phyloP scores from a whole-genome alignment of 2,329 filamentous ascomycete species.

The Penicillium griseofulvum region DNA sequence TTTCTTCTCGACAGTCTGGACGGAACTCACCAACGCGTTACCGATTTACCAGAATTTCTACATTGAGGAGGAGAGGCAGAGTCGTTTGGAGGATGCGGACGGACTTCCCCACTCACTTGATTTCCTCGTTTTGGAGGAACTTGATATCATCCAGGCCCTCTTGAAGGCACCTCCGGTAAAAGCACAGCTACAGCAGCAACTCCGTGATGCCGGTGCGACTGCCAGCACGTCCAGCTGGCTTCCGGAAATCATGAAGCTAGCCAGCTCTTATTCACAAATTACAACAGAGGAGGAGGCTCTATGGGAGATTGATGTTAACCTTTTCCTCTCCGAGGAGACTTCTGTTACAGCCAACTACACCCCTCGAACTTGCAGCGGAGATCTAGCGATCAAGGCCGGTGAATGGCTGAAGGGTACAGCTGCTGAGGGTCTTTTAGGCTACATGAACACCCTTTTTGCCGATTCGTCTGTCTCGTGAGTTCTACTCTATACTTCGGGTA shows the following conservation, averaged over 20 bases:
- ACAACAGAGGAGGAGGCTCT: constrained; percentile 88
- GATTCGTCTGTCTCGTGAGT: constrained; percentile 38
- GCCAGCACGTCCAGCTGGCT: constrained; percentile 74
- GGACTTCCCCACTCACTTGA: constrained; percentile 92
- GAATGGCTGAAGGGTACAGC: constrained; percentile 80
- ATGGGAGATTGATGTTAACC: constrained; percentile 94
- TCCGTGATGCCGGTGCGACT: constrained; percentile 59
- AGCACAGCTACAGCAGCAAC: constrained; percentile 78
- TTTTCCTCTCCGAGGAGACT: constrained; percentile 92
- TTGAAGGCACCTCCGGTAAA: constrained; percentile 84
- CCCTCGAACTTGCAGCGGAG: constrained; percentile 85
- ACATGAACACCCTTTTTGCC: constrained; percentile 72
- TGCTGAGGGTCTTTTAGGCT: constrained; percentile 73
- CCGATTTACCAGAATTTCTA: constrained; percentile 76
- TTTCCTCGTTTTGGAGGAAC: constrained; percentile 86
- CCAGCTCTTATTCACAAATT: constrained; percentile 83
- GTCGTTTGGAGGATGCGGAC: constrained; percentile 84
- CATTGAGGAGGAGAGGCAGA: constrained; percentile 80
- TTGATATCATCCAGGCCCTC: constrained; percentile 91
- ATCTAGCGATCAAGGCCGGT: constrained; percentile 85
- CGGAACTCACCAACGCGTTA: constrained; percentile 74
- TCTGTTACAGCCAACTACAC: constrained; percentile 96
- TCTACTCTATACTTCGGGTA: not conserved
- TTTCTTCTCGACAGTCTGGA: constrained; percentile 86
- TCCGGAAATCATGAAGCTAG: constrained; percentile 79